These are phyloP conservation scores for Ascobolus immersus DNA, from an alignment of 495 filamentous ascomycete genomes.

Conservation along the genomic window DNA sequence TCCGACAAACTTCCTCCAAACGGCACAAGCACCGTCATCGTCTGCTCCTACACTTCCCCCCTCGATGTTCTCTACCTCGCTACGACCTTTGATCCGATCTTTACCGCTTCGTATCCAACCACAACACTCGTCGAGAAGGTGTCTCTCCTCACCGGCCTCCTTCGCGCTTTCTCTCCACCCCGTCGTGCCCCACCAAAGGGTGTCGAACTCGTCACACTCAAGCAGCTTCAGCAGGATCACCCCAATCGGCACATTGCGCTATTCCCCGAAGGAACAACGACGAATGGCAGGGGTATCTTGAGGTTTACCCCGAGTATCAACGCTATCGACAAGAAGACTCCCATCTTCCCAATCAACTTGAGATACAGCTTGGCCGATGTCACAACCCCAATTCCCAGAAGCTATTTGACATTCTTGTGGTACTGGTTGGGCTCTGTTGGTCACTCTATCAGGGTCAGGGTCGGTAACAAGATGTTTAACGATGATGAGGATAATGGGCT, in stretches of 20 bases:
- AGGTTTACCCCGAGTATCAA: slow-evolving; percentile 52
- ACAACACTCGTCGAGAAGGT: slow-evolving; percentile 48
- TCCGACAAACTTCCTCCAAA: slow-evolving; percentile 46
- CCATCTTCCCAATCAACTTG: slow-evolving; percentile 72
- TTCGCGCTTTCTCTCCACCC: slow-evolving; percentile 42
- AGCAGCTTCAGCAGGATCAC: slow-evolving; percentile 26
- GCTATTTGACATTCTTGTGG: slow-evolving; percentile 50
- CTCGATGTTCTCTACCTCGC: slow-evolving; percentile 90
- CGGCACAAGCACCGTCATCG: slow-evolving; percentile 47
- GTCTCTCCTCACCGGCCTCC: slow-evolving; percentile 45
- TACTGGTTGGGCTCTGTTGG: slow-evolving; percentile 59
- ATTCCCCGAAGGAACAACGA: slow-evolving; percentile 82
- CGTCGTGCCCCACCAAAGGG: slow-evolving; percentile 22
- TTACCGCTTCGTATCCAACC: slow-evolving; percentile 55
- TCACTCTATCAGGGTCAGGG: slow-evolving; percentile 69
- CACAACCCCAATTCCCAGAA: slow-evolving; percentile 62
- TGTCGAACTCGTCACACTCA: slow-evolving; percentile 31
- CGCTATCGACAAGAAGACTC: slow-evolving; percentile 31
- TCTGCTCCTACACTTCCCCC: slow-evolving; percentile 69
- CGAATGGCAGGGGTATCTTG: slow-evolving; percentile 77
- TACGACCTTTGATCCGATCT: slow-evolving; percentile 39
- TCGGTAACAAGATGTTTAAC: slow-evolving; percentile 44
- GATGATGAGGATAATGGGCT: slow-evolving; percentile 18
- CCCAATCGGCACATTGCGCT: slow-evolving; percentile 52
- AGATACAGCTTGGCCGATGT: slow-evolving; percentile 72